Base-by-base conservation (phyloP, 23 red algal species). In the Gracilariopsis chorda region DNA sequence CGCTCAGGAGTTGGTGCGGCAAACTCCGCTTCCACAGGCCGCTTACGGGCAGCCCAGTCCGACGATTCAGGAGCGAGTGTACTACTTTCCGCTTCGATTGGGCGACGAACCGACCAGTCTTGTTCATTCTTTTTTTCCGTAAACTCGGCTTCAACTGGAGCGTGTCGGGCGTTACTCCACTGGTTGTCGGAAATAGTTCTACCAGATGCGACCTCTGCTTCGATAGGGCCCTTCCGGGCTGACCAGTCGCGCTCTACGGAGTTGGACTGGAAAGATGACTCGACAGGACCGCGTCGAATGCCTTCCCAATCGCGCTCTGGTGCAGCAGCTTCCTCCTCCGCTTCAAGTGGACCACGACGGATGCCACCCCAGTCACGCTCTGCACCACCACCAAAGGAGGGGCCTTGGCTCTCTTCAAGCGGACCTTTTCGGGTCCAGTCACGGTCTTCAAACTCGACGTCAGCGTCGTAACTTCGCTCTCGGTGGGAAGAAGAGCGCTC, bases 371-470 rank as follows among this genome's bases (percentile, higher is more conserved):
- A 90, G 63, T 90, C 86, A 42, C 86, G 48, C 7, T 90, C 86
- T 0, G 52, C 39, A 36, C 70, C 70, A 77, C 37, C 57, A 11
- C 86, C 86, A 44, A 78, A 77, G 33, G 34, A 2, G 25, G 51
- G 14, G 28, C 65, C 82, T 5, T 14, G n/a, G 45, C 32, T 13
- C 20, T 60, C 51, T 5, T 78, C 70, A 13, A 90, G 51, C 17
- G 70, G 68, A 34, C 86, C 72, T 34, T 32, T 78, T 9, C 86
- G 70, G n/a, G 72, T 78, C 86, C 86, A 90, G 86, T 90, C 86
- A 27, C 86, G 86, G 33, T 90, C 70, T 11, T 78, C 52, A 49
- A 90, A 90, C 17, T 77, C 86, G 24, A 32, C 80, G 42, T 85
- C 80, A 7, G 53, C 86, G 37, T 90, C 86, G 68, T 62, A 77